Base-by-base conservation (phyloP, 106 monocot species). In the Acorus gramineus region DNA sequence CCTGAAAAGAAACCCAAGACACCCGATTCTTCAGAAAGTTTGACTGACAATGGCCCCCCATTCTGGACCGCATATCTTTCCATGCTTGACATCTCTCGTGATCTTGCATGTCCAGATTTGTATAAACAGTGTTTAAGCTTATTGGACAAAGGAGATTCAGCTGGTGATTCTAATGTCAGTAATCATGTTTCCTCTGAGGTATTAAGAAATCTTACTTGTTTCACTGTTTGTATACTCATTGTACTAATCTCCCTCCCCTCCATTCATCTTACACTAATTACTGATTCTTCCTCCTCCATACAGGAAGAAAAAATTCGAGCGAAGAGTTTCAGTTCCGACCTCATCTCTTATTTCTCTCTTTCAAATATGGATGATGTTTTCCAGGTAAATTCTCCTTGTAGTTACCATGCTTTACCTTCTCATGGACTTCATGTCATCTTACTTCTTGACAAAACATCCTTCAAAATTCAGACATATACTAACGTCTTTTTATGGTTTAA, bases 31-130 rank as follows among this genome's bases (percentile, higher is more conserved):
- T 54, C 50, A 11, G 69, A 73, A 67, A 73, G 11, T 44, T 55
- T 62, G n/a, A 69, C 4, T 51, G 75, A 74, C 58, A 57, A 63
- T 47, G 13, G 42, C 60, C 11, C 55, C 11, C 42, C n/a, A 4
- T 64, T 77, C 12, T 63, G 55, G 58, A 12, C 57, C 46, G 70
- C 10, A 11, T 81, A 74, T 54, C 58, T 89, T 44, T 77, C 80
- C 5, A 81, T 62, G 44, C 66, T 81, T 50, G 73, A 75, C 50
- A 77, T 89, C 10, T 84, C 89, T 0, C 59, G 14, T 50, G 70
- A 74, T 57, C 82, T 89, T 63, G 72, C 76, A 14, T 68, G 57
- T 2, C 53, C 73, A 56, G 84, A 85, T 28, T 57, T 85, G 68
- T 77, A 71, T 13, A 60, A 73, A 7, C 73, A 72, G 48, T 89